A percentile compares a stretch with the other conserved stretches of the same genome.
These are phyloP conservation scores for Artomyces pyxidatus DNA, from an alignment of 768 basidiomycete genomes.

Conservation along the genomic window DNA sequence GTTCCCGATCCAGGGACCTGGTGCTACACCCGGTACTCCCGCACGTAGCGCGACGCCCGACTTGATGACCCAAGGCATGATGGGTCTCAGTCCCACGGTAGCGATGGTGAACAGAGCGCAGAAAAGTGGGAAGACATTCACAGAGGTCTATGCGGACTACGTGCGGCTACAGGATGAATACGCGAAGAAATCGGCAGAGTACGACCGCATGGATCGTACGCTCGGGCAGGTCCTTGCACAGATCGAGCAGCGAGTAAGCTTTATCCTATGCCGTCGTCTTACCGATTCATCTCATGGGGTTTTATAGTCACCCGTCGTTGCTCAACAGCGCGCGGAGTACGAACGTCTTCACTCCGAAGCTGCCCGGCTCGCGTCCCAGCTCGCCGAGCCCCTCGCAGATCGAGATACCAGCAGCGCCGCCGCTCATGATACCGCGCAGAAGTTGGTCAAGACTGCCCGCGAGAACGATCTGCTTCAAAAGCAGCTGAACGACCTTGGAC, in stretches of 20 bases:
- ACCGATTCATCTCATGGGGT: slow-evolving; percentile 1
- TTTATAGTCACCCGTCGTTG: slow-evolving; percentile 75
- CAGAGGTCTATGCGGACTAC: slow-evolving; percentile 89
- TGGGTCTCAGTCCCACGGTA: slow-evolving; percentile 80
- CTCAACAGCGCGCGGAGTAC: slow-evolving; percentile 86
- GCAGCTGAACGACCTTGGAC: slow-evolving; percentile 5
- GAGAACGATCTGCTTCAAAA: slow-evolving; percentile 5
- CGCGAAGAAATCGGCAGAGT: slow-evolving; percentile 70
- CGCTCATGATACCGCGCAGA: slow-evolving; percentile 42
- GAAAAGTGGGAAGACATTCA: slow-evolving; percentile 82
- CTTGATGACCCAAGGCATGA: slow-evolving; percentile 43
- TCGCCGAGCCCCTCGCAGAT: slow-evolving; percentile 65
- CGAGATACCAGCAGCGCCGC: slow-evolving; percentile 56
- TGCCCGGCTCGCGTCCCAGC: slow-evolving; percentile 70
- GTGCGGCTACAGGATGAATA: slow-evolving; percentile 80
- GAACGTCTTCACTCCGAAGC: slow-evolving; percentile 77
- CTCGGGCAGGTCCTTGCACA: slow-evolving; percentile 76
- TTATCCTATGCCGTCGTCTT: slow-evolving; percentile 21
- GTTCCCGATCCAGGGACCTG: slow-evolving; percentile 43
- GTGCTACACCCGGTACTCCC: slow-evolving; percentile 40
- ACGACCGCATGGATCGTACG: slow-evolving; percentile 76
- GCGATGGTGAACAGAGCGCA: slow-evolving; percentile 78
- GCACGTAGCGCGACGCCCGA: slow-evolving; percentile 32
- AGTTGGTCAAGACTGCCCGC: slow-evolving; percentile 6
- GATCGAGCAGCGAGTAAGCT: slow-evolving; percentile 84